A percentile compares a stretch with the other conserved stretches of the same genome.
phyloP scores from a whole-genome alignment of 176 grass and related monocot genomes.

The Neostapfia colusana region DNA sequence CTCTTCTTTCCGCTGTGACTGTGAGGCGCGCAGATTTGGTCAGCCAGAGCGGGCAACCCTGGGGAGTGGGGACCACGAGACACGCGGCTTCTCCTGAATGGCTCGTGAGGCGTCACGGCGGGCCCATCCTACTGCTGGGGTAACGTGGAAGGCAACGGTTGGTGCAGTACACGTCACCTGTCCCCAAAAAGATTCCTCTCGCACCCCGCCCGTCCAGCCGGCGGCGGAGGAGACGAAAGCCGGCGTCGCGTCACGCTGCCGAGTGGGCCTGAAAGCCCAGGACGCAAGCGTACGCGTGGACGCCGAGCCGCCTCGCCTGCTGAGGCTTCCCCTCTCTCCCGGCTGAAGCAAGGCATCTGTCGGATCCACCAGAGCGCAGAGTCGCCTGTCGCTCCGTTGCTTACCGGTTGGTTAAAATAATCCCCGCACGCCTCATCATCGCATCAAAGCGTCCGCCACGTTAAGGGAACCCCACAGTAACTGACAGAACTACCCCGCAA shows the following conservation, averaged over 20 bases:
- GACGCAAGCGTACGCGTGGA: background rate
- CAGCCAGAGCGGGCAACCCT: too few species aligned
- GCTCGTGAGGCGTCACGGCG: background rate
- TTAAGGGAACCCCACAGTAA: background rate
- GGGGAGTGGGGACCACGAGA: background rate
- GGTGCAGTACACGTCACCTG: background rate
- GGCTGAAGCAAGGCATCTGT: constrained; percentile 14
- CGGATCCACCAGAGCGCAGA: background rate
- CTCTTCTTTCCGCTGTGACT: too few species aligned
- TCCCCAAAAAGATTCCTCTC: constrained; percentile 2
- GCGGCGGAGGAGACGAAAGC: background rate
- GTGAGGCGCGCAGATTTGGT: too few species aligned
- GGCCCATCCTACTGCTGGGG: fast-evolving
- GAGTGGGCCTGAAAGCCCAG: constrained; percentile 12
- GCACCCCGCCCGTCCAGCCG: constrained; percentile 12
- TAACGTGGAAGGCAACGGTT: background rate
- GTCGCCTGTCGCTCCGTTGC: constrained; percentile 13
- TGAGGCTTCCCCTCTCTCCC: background rate
- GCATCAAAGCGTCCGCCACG: background rate
- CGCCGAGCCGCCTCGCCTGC: too few species aligned
- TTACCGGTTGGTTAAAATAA: constrained; percentile 18
- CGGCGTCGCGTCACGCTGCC: background rate
- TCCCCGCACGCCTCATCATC: constrained; percentile 14
- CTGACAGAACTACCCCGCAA: background rate
- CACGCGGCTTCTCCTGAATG: background rate